Conservation (phyloP, 148 eudicot genomes). For the Arctostaphylos glauca region DNA sequence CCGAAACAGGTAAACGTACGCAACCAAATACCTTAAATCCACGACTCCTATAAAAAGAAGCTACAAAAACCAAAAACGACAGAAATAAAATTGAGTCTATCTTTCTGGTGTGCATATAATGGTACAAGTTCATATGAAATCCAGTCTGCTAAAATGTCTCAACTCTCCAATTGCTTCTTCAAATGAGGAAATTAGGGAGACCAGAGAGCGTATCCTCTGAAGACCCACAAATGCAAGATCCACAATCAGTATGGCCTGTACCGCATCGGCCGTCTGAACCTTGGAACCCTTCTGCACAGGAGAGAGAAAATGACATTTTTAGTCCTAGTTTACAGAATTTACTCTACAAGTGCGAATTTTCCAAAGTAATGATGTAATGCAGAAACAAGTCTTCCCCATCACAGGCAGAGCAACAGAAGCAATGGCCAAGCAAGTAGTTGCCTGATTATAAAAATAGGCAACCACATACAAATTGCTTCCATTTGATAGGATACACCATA, state of each 20-base stretch:
- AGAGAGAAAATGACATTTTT: neutral
- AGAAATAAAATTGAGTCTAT: neutral
- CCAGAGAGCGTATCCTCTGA: neutral
- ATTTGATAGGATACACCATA: neutral
- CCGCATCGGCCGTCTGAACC: conserved; percentile 47
- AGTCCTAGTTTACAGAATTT: too few species aligned
- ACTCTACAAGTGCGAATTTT: neutral
- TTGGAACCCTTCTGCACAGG: conserved; percentile 48
- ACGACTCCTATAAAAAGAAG: neutral
- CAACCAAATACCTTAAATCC: neutral
- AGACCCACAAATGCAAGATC: conserved; percentile 4
- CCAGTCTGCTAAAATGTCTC: neutral
- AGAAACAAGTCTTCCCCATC: neutral
- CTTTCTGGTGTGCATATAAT: neutral
- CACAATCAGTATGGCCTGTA: conserved; percentile 41
- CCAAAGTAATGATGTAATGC: neutral
- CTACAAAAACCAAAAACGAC: neutral
- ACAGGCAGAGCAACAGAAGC: neutral
- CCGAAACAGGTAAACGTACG: neutral
- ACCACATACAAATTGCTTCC: neutral
- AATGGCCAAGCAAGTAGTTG: neutral
- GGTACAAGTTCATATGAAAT: conserved; percentile 2
- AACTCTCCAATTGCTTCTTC: conserved; percentile 6
- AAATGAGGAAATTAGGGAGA: neutral
- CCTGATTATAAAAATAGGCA: neutral